These are phyloP conservation scores for Fusarium sp. DNA, from an alignment of 2,329 filamentous ascomycete genomes.

Conservation along the genomic window DNA sequence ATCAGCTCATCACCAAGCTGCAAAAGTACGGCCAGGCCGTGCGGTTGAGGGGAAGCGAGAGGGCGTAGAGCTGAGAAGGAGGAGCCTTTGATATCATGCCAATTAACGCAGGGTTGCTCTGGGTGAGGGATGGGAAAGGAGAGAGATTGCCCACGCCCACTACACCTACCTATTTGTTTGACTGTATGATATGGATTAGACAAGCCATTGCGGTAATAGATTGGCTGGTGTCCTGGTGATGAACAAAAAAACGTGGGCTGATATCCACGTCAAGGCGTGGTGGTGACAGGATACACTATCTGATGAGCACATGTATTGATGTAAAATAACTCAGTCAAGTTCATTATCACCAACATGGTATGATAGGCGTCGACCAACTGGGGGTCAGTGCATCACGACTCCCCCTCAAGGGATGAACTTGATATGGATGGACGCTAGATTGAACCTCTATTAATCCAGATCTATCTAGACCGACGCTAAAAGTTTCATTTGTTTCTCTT, in stretches of 20 bases:
- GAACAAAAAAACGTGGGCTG: conserved; percentile 29
- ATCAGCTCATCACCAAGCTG: conserved; percentile 97
- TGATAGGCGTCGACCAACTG: background rate
- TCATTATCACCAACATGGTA: background rate
- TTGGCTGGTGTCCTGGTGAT: conserved; percentile 39
- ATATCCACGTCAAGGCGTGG: conserved; percentile 17
- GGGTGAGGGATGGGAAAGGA: conserved; percentile 16
- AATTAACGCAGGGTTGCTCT: conserved; percentile 13
- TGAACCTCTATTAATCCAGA: conserved; percentile 33
- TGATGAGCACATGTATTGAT: background rate
- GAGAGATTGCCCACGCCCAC: conserved; percentile 31
- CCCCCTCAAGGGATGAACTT: conserved; percentile 4
- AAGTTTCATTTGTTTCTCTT: conserved; percentile 20
- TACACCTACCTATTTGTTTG: conserved; percentile 30
- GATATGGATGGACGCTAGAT: conserved; percentile 27
- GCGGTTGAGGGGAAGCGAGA: conserved; percentile 91
- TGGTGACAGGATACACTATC: conserved; percentile 14
- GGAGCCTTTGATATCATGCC: conserved; percentile 19
- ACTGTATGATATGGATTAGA: conserved; percentile 50
- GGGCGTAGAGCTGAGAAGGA: conserved; percentile 63
- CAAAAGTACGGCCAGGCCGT: conserved; percentile 99
- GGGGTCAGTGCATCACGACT: background rate
- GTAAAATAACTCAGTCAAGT: background rate
- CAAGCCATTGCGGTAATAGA: conserved; percentile 41
- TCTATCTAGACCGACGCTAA: conserved; percentile 30